Evolutionary conservation across 805 yeast genomes (phyloP).

Genomic region (Ogataea ramenticola): DNA sequence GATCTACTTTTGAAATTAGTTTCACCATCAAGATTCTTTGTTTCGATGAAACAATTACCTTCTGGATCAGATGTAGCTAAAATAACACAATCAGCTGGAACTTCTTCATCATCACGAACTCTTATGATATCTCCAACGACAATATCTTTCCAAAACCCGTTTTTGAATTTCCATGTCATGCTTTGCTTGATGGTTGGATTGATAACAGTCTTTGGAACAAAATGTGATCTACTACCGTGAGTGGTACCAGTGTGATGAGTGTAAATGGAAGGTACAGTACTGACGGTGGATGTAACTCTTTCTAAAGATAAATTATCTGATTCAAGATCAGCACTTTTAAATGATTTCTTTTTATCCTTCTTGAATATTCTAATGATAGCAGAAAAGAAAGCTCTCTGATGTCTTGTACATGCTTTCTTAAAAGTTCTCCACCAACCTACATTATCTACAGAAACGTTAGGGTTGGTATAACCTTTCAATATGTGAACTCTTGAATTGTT

Average conservation of each 20-base stretch:
- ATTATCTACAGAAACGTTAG: conserved; percentile 56
- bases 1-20: conserved; percentile 73
- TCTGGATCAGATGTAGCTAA: conserved; percentile 66
- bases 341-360: background rate
- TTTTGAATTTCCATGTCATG: conserved; percentile 28
- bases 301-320: too few relatives aligned
- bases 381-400: background rate
- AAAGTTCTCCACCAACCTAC: conserved; percentile 63
- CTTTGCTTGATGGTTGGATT: conserved; percentile 25
- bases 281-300: background rate
- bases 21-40: conserved; percentile 78
- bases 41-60: conserved; percentile 63
- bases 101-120: conserved; percentile 61
- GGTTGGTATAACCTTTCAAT: conserved; percentile 45
- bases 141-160: conserved; percentile 63
- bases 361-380: background rate
- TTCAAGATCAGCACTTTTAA: background rate
- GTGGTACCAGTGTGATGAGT: conserved; percentile 8
- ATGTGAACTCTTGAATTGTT: conserved; percentile 71
- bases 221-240: conserved; percentile 13
- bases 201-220: conserved; percentile 22
- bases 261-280: conserved; percentile 2
- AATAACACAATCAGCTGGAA: conserved; percentile 70
- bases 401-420: conserved; percentile 37
- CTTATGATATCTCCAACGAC: conserved; percentile 69